phyloP scores from a whole-genome alignment of 768 basidiomycete genomes.

The Tubosaeta sp. region DNA sequence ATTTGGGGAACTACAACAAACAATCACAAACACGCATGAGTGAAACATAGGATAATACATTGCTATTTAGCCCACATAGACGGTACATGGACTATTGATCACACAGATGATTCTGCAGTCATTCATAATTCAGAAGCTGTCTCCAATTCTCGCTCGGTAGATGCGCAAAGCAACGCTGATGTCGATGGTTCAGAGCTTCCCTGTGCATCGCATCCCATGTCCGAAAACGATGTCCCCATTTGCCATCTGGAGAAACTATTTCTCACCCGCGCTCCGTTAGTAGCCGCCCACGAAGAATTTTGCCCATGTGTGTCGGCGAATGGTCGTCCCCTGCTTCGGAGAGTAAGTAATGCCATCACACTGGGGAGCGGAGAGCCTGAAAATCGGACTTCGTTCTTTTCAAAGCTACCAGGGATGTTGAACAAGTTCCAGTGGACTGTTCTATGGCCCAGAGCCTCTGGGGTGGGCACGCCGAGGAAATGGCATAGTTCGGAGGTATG shows the following conservation, averaged over 20 bases:
- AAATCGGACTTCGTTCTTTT: conserved; percentile 16
- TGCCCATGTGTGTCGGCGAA: conserved; percentile 38
- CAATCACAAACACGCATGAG: conserved; percentile 18
- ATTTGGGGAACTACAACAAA: conserved; percentile 19
- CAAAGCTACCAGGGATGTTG: neutral
- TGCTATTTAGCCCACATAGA: too few species aligned
- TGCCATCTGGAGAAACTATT: too few species aligned
- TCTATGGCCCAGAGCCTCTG: neutral
- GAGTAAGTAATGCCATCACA: conserved; percentile 10
- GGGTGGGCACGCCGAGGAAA: neutral
- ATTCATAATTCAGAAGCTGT: too few species aligned
- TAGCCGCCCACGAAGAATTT: conserved; percentile 27
- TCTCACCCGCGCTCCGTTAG: too few species aligned
- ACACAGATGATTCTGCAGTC: too few species aligned
- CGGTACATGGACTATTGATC: too few species aligned
- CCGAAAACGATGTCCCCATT: too few species aligned
- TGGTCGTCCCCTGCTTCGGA: conserved; percentile 35
- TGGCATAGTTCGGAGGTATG: neutral
- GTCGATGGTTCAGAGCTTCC: too few species aligned
- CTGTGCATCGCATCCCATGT: too few species aligned
- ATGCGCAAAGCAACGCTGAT: too few species aligned
- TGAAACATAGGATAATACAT: too few species aligned
- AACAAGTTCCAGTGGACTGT: neutral
- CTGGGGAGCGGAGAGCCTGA: conserved; percentile 31
- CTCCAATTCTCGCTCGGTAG: too few species aligned